phyloP scores from a whole-genome alignment of 2,329 filamentous ascomycete species.

The Ramichloridium luteum region DNA sequence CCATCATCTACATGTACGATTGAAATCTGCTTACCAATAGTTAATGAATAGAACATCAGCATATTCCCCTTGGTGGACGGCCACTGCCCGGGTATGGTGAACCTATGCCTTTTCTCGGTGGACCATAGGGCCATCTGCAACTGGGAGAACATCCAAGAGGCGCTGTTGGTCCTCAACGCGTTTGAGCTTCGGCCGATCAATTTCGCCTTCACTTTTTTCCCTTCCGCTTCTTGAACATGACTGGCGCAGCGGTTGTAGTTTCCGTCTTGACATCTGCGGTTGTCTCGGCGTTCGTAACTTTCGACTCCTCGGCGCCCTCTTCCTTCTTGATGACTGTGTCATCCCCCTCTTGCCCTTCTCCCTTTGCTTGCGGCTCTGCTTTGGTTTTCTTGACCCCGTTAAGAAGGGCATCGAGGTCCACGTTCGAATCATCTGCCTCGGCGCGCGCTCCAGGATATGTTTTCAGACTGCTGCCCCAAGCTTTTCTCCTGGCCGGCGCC shows the following conservation, averaged over 20 bases:
- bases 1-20: too few species aligned
- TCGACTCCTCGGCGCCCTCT: conserved; percentile 20
- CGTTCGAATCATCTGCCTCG: conserved; percentile 36
- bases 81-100: too few species aligned
- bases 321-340: conserved; percentile 18
- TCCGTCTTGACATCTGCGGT: conserved; percentile 9
- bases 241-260: conserved; percentile 27
- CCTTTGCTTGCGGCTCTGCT: conserved; percentile 20
- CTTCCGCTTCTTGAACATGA: conserved; percentile 74
- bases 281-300: conserved; percentile 16
- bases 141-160: too few species aligned
- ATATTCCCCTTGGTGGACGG: too few species aligned
- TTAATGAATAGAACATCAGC: too few species aligned
- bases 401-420: conserved; percentile 51
- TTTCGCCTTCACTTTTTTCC: conserved; percentile 24
- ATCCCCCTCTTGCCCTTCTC: conserved; percentile 14
- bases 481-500: conserved; percentile 20
- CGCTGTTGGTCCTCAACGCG: too few species aligned
- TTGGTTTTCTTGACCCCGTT: conserved; percentile 22
- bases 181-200: too few species aligned
- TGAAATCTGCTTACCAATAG: too few species aligned
- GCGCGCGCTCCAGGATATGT: conserved; percentile 30
- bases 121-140: too few species aligned
- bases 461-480: conserved; percentile 36
- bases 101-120: too few species aligned